Evolutionary conservation across 179 eudicot species (phyloP), one percentile per base, ranked within the genome.

Genomic region (Actinidia chinensis): DNA sequence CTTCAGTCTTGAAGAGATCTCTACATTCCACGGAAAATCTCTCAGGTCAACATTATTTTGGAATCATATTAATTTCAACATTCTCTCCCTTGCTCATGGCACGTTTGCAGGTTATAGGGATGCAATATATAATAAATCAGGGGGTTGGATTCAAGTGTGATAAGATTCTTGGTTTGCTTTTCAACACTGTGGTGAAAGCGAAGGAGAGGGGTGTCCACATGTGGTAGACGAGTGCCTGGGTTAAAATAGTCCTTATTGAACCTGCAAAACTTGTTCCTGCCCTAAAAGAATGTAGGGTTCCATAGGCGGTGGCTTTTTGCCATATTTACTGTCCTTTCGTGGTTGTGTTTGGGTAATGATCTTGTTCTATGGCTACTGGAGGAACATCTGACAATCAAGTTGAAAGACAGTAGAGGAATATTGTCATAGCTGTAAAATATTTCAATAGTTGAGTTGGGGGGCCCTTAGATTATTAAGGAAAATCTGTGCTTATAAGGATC

Each of bases 171-270:
- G 89, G 80, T 80, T 87, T 95, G 78, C 86, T 95, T 71, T 95
- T 95, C 77, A 94, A 92, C 97, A 95, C 79, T 92, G n/a, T n/a
- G n/a, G 98, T 76, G 98, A 95, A 90, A 95, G 99, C 79, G 99
- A 95, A 58, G 99, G 94, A 82, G 98, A 95, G n/a, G 86, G 99
- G 98, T 60, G 99, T 95, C 73, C 96, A 98, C 71, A 95, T 84
- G 99, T 95, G 55, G 99, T 95, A 74, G 99, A 98, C 42, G 98
- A 95, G 79, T 95, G 99, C 80, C 90, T 95, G 78, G 99, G 99
- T 28, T 93, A n/a, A 95, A 87, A 87, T 95, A 78, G 97, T 97
- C 58, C 94, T 95, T 75, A 94, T 94, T 48, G 92, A 93, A 83
- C 99, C 99, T 75, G 87, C 68, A 68, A 95, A 91, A 85, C 97